A percentile compares a stretch with the other conserved stretches of the same genome.
Evolutionary conservation across 768 basidiomycete species (phyloP).

Genomic region (Lactarius sanguifluus): DNA sequence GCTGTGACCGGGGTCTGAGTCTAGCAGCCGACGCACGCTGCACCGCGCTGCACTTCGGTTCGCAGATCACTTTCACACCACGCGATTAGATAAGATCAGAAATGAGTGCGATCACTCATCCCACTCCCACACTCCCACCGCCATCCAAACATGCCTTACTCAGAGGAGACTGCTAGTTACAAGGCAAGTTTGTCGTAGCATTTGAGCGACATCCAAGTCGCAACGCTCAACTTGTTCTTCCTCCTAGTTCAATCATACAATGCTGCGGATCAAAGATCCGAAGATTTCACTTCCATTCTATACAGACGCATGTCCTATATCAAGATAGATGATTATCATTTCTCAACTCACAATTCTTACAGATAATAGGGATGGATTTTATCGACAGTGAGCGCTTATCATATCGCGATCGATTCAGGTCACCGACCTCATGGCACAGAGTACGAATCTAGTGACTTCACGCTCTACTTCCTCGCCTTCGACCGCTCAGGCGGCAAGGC

Average conservation of each 20-base stretch:
- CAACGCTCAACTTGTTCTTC: background rate
- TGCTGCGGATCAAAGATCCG: conserved; percentile 88
- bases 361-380: conserved; percentile 38
- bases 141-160: conserved; percentile 23
- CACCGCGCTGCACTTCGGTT: too few species aligned
- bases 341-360: background rate
- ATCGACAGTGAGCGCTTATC: conserved; percentile 31
- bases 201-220: background rate
- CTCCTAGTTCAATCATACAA: conserved; percentile 77
- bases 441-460: conserved; percentile 58
- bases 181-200: conserved; percentile 8
- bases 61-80: background rate
- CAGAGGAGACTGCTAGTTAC: conserved; percentile 28
- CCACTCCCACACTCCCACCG: background rate
- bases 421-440: conserved; percentile 40
- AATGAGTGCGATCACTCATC: background rate
- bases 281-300: conserved; percentile 81
- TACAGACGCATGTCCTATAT: conserved; percentile 50
- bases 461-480: conserved; percentile 85
- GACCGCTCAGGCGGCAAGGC: conserved; percentile 54
- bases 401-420: background rate
- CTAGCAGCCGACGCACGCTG: background rate
- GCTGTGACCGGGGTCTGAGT: background rate
- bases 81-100: background rate
- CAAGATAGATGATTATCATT: background rate